A percentile compares a stretch with the other conserved stretches of the same genome.
Evolutionary conservation across 1,139 yeast species (phyloP).

Genomic region (Suhomyces choctaworum): DNA sequence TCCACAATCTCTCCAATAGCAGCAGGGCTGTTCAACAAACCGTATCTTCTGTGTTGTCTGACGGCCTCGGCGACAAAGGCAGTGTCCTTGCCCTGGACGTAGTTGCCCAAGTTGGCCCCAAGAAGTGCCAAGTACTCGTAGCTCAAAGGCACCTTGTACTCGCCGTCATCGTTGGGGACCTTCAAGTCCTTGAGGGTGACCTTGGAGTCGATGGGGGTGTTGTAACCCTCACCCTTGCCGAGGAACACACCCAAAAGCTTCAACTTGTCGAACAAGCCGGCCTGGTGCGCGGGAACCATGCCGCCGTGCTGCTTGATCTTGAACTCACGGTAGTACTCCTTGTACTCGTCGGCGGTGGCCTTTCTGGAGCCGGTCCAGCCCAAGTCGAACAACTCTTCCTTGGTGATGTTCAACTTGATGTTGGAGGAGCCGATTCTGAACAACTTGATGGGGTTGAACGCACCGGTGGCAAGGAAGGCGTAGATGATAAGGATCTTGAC

Average conservation of each 20-base stretch:
- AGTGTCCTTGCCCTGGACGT: constrained; percentile 31
- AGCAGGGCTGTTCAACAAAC: constrained; percentile 53
- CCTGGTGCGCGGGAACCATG: constrained; percentile 71
- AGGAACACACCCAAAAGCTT: constrained; percentile 62
- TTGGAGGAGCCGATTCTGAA: constrained; percentile 31
- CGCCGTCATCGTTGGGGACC: constrained; percentile 16
- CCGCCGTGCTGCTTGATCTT: constrained; percentile 74
- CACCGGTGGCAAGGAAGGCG: constrained; percentile 62
- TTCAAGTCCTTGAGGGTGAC: constrained; percentile 28
- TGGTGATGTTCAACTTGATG: constrained; percentile 38
- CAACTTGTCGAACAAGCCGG: constrained; percentile 65
- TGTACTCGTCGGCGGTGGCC: constrained; percentile 69
- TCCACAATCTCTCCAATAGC: constrained; percentile 41
- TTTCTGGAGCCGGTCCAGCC: constrained; percentile 95
- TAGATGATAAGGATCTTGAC: constrained; percentile 61
- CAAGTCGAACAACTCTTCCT: constrained; percentile 59
- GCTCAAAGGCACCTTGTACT: constrained; percentile 46
- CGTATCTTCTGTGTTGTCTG: constrained; percentile 61
- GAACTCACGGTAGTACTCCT: constrained; percentile 64
- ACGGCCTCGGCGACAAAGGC: constrained; percentile 41
- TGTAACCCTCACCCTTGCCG: constrained; percentile 79
- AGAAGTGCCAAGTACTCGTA: constrained; percentile 55
- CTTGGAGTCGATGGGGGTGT: constrained; percentile 51
- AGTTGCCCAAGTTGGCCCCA: constrained; percentile 47
- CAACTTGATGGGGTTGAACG: constrained; percentile 65